Evolutionary conservation across 164 flowering plant species (phyloP), one percentile per base, ranked within the genome.

Genomic region (Magnolia kwangsiensis): DNA sequence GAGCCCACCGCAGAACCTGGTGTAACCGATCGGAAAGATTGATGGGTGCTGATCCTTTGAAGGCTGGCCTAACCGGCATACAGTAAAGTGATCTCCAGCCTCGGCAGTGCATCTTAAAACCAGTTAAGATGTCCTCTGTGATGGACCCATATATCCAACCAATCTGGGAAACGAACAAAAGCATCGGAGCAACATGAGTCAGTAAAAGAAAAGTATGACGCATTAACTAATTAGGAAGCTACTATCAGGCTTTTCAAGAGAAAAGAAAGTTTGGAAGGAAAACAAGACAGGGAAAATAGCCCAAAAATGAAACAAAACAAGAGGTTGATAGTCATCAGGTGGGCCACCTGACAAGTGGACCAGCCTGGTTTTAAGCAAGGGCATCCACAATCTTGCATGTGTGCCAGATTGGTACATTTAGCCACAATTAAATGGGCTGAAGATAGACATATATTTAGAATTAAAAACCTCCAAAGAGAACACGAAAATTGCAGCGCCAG

Each of bases 51-150:
- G 99, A 96, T 31, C 99, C 99, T 82, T 96, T 96, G 85, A 96
- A 96, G 77, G 99, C 99, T 21, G 99, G 97, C 84, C 99, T 91
- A 59, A 89, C 72, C 16, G 97, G 99, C 99, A 96, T 88, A 89
- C 98, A 92, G 86, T 96, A 96, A 18, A 96, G 84, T 74, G 99
- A 96, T 81, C 99, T 92, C 99, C 99, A 96, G 69, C 99, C 99
- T 50, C 98, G 89, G 82, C 99, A 96, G 31, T 96, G 99, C 98
- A 96, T 96, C 84, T 96, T 96, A 89, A 96, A 94, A 21, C 99
- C 99, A 19, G 95, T 90, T 82, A 96, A 81, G 78, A 95, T 95
- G 81, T 95, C 99, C 87, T 95, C 99, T 1, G 99, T 95, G 19
- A 95, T 91, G 27, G 99, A 96, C 1, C 99, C 99, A 69, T 96